phyloP scores from a whole-genome alignment of 176 grass and related monocot species.

The Eragrostis curvula region DNA sequence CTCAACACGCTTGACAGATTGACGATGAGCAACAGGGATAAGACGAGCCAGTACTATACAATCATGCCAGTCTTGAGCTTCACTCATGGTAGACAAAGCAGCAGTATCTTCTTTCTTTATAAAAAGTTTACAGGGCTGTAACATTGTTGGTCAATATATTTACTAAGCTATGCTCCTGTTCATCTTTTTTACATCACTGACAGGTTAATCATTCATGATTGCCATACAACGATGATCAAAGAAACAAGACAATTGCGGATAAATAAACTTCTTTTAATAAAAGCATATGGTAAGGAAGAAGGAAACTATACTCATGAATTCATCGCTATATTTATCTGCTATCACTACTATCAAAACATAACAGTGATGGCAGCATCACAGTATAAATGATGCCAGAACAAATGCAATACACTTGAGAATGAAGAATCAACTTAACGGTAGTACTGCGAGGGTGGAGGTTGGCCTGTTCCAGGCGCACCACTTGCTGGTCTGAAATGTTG shows the following conservation, averaged over 20 bases:
- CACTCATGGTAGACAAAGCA: background rate
- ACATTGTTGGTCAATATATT: background rate
- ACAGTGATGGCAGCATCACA: background rate
- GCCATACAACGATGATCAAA: background rate
- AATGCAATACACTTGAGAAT: slow-evolving; percentile 1
- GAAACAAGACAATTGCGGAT: too few species aligned
- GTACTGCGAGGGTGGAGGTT: slow-evolving; percentile 40
- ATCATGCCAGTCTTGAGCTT: background rate
- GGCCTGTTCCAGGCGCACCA: slow-evolving; percentile 44
- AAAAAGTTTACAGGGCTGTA: background rate
- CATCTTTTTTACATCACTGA: background rate
- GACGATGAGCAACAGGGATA: too few species aligned
- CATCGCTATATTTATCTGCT: background rate
- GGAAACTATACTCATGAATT: slow-evolving; percentile 9
- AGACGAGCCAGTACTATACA: background rate
- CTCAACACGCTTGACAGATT: background rate
- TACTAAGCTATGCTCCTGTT: background rate
- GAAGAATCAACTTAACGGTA: slow-evolving; percentile 46
- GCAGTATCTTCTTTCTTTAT: background rate
- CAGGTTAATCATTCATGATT: background rate
- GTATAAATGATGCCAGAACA: slow-evolving; percentile 24
- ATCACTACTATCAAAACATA: slow-evolving; percentile 5
- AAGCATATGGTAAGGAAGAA: background rate
- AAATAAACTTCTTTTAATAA: background rate
- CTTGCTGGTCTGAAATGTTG: slow-evolving; percentile 45